A percentile compares a stretch with the other conserved stretches of the same genome.
Conservation (phyloP, 2,329 filamentous ascomycete species). For the Aspergillus texensis region DNA sequence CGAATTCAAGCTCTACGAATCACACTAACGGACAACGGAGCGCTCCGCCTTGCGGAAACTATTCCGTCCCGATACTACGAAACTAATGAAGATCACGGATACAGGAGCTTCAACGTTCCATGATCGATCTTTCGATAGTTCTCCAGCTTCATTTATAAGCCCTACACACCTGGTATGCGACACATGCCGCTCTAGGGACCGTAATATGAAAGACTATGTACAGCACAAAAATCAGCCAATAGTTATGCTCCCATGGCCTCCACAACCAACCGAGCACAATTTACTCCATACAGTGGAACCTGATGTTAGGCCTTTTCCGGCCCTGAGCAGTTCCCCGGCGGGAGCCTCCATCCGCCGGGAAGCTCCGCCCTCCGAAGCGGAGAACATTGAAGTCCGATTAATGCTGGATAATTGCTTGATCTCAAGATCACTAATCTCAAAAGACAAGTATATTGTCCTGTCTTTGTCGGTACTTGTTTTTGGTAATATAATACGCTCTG, state of each 20-base stretch:
- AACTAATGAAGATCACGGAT: too few species aligned
- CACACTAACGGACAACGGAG: slow-evolving; percentile 1
- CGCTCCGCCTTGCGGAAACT: background rate
- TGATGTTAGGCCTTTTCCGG: background rate
- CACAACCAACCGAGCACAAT: background rate
- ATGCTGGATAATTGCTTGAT: background rate
- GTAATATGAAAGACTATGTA: background rate
- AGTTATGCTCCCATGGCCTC: too few species aligned
- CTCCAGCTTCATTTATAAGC: background rate
- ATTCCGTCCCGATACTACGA: background rate
- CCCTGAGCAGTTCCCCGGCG: background rate
- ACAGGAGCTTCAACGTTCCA: background rate
- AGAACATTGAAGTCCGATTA: background rate
- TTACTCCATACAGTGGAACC: background rate
- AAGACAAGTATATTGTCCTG: background rate
- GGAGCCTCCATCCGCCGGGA: background rate
- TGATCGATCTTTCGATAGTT: background rate
- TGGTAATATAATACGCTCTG: background rate
- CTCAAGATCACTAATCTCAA: background rate
- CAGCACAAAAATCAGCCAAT: too few species aligned
- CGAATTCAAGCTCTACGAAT: background rate
- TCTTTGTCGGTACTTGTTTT: background rate
- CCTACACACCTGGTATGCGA: background rate
- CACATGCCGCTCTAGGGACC: background rate
- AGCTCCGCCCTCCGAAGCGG: background rate